Conservation (phyloP, 306 rosid species). For the Gynostemma pentaphyllum region DNA sequence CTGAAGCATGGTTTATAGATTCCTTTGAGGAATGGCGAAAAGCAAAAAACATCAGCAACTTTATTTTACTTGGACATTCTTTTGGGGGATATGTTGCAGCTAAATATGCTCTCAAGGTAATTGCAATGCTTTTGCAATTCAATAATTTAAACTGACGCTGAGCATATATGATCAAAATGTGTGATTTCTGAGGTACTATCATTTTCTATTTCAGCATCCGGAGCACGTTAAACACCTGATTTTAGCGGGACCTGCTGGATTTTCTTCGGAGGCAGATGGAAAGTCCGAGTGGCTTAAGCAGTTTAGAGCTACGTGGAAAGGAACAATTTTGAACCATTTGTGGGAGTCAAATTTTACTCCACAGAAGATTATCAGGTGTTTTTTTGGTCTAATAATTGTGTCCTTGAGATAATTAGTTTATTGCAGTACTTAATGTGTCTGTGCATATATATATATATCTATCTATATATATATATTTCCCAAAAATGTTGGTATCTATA, state of each 20-base stretch:
- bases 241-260: conserved; percentile 84
- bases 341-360: conserved; percentile 99
- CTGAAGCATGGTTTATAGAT: conserved; percentile 92
- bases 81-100: conserved; percentile 97
- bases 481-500: not conserved
- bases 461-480: too few species aligned
- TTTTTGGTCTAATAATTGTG: too few species aligned
- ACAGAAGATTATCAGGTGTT: conserved; percentile 61
- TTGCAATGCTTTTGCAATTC: conserved; percentile 15
- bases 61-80: conserved; percentile 89
- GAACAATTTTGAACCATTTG: conserved; percentile 64
- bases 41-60: conserved; percentile 78
- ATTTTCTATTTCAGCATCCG: conserved; percentile 54
- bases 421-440: too few species aligned
- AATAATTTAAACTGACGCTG: conserved; percentile 8
- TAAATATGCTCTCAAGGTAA: conserved; percentile 85
- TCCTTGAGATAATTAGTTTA: too few species aligned
- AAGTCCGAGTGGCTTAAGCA: conserved; percentile 40
- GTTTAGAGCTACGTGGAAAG: conserved; percentile 85
- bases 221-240: conserved; percentile 83
- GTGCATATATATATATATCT: too few species aligned
- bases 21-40: conserved; percentile 97
- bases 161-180: not conserved
- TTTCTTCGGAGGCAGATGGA: conserved; percentile 47
- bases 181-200: conserved; percentile 19